Base-by-base conservation (phyloP, 1,139 yeast genomes). In the Hemisphaericaspora subhashii region DNA sequence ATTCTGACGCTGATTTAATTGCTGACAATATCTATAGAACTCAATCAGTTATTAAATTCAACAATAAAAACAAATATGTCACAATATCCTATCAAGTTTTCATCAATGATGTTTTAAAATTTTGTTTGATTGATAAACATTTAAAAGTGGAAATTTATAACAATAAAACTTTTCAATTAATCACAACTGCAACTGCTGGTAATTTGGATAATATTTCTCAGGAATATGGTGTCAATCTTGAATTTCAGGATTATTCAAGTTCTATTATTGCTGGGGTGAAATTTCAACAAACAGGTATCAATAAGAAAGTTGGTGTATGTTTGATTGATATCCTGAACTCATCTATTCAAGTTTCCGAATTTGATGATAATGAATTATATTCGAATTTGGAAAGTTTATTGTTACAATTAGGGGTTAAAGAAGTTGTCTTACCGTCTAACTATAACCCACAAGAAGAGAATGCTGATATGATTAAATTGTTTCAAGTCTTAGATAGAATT, bases 321-420 rank as follows among this genome's bases (percentile, higher is more conserved):
- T 84, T 86, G 52, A 71, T 87, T n/a, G 96, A 90, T 55, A 78
- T 87, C 21, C 80, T 81, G 51, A 72, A 76, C 40, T 74, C 77
- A 44, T 71, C 74, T 22, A 72, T 92, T 26, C 90, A 90, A 17
- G 64, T 89, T 29, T 66, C 84, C 16, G 96, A 92, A 57, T 87
- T 90, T 50, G 78, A 78, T 6, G 98, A 92, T 57, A 89, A 87
- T 53, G 98, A 92, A 37, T 70, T 88, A 10, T 89, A 77, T 52
- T 83, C 96, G 2, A 90, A 90, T 54, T 64, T 90, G 46, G 98
- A 92, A 57, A 83, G 94, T 42, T 72, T 88, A 38, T 62, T 90
- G 41, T 84, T 92, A 48, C 98, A 92, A 58, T 66, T 89, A 27
- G 96, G 96, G 16, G 87, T 89, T 4, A 86, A 86, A 52, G 98